These are phyloP conservation scores for Chrysophaeum taylorii DNA, from an alignment of 352 stramenopile genomes.

Conservation along the genomic window DNA sequence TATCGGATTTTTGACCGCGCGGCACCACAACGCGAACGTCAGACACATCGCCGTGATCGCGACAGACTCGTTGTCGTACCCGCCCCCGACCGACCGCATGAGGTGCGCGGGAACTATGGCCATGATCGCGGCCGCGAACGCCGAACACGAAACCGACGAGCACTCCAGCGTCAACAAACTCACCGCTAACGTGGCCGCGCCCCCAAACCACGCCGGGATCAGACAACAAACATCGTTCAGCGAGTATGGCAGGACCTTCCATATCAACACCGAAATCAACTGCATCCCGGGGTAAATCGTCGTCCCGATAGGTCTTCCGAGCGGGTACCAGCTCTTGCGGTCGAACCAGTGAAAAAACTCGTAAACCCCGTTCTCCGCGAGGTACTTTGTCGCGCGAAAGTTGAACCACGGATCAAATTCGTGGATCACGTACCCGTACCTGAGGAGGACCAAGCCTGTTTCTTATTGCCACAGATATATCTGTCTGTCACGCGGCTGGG, in stretches of 20 bases:
- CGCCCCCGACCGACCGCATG: slow-evolving; percentile 85
- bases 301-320: slow-evolving; percentile 45
- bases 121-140: slow-evolving; percentile 84
- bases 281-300: slow-evolving; percentile 75
- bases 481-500: no score
- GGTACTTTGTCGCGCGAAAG: slow-evolving; percentile 79
- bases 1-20: not conserved
- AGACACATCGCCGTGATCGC: slow-evolving; percentile 94
- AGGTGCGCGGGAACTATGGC: slow-evolving; percentile 92
- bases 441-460: no score
- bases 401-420: slow-evolving; percentile 93
- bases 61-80: slow-evolving; percentile 96
- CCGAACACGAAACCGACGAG: slow-evolving; percentile 59
- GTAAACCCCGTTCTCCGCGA: slow-evolving; percentile 65
- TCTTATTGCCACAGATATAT: no score
- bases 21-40: slow-evolving; percentile 87
- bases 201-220: slow-evolving; percentile 41
- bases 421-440: slow-evolving; percentile 42
- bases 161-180: not conserved
- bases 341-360: slow-evolving; percentile 98
- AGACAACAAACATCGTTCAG: slow-evolving; percentile 57
- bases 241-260: slow-evolving; percentile 24
- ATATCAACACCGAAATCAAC: slow-evolving; percentile 48
- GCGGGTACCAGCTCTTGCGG: slow-evolving; percentile 48
- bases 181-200: not conserved